Evolutionary conservation across 768 basidiomycete species (phyloP), one percentile per base, ranked within the genome.

Genomic region (Trametes elegans): DNA sequence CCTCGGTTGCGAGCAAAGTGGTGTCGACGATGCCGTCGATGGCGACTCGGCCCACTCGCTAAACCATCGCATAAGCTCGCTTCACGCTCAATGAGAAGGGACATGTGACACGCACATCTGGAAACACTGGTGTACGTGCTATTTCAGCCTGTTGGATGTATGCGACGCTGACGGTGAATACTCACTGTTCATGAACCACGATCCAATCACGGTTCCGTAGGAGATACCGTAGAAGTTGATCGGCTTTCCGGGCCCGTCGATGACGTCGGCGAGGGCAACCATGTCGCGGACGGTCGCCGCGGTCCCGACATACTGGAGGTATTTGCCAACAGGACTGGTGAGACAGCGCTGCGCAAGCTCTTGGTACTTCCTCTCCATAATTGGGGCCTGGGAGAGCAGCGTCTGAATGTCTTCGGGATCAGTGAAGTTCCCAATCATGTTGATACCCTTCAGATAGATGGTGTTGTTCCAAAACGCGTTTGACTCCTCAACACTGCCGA

Each of bases 51-150:
- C 58, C 58, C 7, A 55, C 58, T 16, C 58, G 46, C 58, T 59
- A n/a, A 1, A 14, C 5, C 1, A 18, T 0, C 2, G 7, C n/a
- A 26, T n/a, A 40, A 0, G 6, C 16, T 9, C 14, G n/a, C 5
- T 28, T 0, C 10, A 8, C n/a, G n/a, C n/a, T n/a, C n/a, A n/a
- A n/a, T n/a, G n/a, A n/a, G 4, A 5, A 5, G n/a, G n/a, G n/a
- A n/a, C n/a, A n/a, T n/a, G n/a, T n/a, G 23, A 9, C 10, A 1
- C 36, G n/a, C n/a, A 51, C 56, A 31, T 57, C 56, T 3, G 56
- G 56, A 13, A 57, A 57, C 56, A 57, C 56, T 57, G 50, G 7
- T n/a, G n/a, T n/a, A n/a, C n/a, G n/a, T n/a, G n/a, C n/a, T n/a
- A n/a, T n/a, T n/a, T n/a, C n/a, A 16, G 16, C 2, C 1, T 23